phyloP scores from a whole-genome alignment of 371 early-diverging fungal species.

The Blastocladiella emersonii region DNA sequence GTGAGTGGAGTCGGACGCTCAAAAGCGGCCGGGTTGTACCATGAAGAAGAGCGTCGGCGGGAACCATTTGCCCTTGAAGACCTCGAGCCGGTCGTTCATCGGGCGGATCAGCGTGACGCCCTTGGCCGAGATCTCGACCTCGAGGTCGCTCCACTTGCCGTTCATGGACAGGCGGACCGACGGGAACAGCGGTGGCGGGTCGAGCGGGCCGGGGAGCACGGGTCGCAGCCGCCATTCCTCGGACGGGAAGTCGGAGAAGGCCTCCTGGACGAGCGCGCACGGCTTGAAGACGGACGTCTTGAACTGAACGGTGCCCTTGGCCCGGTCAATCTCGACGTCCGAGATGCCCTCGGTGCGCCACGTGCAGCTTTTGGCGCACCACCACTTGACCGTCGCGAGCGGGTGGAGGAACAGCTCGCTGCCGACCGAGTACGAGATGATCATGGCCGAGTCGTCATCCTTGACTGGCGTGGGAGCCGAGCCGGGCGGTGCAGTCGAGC shows the following conservation, averaged over 20 bases:
- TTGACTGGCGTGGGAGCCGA: conserved; percentile 19
- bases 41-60: conserved; percentile 20
- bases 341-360: conserved; percentile 30
- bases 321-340: conserved; percentile 23
- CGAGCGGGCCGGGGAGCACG: neutral
- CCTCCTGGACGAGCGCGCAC: conserved; percentile 27
- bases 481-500: conserved; percentile 6
- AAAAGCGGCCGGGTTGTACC: conserved; percentile 10
- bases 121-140: conserved; percentile 22
- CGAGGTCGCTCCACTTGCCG: conserved; percentile 20
- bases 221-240: conserved; percentile 21
- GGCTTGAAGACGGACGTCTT: conserved; percentile 27
- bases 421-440: conserved; percentile 11
- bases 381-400: conserved; percentile 13
- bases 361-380: conserved; percentile 15
- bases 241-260: conserved; percentile 25
- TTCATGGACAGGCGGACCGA: conserved; percentile 12
- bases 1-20: neutral
- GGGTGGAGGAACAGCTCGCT: neutral
- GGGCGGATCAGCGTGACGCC: conserved; percentile 19
- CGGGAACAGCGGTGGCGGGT: conserved; percentile 10
- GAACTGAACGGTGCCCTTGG: conserved; percentile 17
- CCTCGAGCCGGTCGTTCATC: conserved; percentile 8
- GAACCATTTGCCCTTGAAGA: conserved; percentile 14
- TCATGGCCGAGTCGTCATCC: conserved; percentile 19